A percentile compares a stretch with the other conserved stretches of the same genome.
phyloP scores from a whole-genome alignment of 140 eudicot genomes.

The Ambrosia hybrid region DNA sequence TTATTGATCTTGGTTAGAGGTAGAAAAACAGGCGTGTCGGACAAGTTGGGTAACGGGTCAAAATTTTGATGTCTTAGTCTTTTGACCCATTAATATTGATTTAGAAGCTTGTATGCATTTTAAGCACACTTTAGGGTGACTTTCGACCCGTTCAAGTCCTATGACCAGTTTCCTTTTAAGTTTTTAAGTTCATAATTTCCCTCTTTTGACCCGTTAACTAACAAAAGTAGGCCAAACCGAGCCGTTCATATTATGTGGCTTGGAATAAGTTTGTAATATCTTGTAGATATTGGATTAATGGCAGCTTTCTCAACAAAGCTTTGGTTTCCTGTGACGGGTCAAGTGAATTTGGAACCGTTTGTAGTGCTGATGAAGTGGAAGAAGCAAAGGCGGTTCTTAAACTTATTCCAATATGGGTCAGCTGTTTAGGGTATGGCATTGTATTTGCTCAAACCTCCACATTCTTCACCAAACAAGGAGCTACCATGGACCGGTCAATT shows the following conservation, averaged over 20 bases:
- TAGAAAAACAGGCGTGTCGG: neutral
- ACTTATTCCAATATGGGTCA: constrained; percentile 46
- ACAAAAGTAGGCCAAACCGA: neutral
- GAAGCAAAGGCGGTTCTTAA: constrained; percentile 44
- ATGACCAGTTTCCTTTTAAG: neutral
- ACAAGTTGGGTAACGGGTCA: constrained; percentile 1
- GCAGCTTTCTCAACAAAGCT: constrained; percentile 57
- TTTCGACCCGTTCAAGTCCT: neutral
- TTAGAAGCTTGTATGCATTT: neutral
- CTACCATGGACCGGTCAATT: constrained; percentile 44
- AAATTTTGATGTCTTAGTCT: neutral
- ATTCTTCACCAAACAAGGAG: constrained; percentile 49
- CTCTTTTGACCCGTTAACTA: neutral
- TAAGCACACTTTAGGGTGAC: constrained; percentile 3
- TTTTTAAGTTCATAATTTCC: neutral
- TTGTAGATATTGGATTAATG: neutral
- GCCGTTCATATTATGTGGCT: neutral
- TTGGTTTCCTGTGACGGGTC: constrained; percentile 35
- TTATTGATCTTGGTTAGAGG: neutral
- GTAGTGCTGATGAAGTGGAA: constrained; percentile 30
- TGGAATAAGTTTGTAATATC: neutral
- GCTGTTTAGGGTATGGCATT: constrained; percentile 41
- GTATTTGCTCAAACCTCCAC: constrained; percentile 44
- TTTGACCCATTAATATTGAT: neutral
- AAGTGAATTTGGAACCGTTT: constrained; percentile 22